Base-by-base conservation (phyloP, 805 yeast genomes). In the Candida pseudoglaebosa region DNA sequence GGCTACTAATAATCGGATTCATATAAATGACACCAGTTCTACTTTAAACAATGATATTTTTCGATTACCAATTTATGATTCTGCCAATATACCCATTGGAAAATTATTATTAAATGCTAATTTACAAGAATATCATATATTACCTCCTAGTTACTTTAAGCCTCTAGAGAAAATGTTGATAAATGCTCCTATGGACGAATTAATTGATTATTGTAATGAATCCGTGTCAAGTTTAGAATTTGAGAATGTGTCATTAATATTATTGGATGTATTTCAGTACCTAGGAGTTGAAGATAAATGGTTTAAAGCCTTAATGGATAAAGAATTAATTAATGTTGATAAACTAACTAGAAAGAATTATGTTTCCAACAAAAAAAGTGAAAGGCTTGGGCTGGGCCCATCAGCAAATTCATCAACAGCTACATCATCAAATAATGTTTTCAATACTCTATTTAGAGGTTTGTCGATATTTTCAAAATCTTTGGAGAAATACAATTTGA, bases 381-480 rank as follows among this genome's bases (percentile, higher is more conserved):
- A 33, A 7, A 12, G 17, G 7, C 28, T 17, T 19, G 13, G 28
- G 5, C 8, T 21, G 15, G 18, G 16, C 12, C 28, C 21, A 22
- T 10, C 28, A 13, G 28, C 28, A 13, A 12, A 28, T 19, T 12
- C 15, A 4, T 4, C 37, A 13, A 29, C 26, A 9, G 26, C 41
- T 29, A 32, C 53, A 5, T 48, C 61, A 0, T 47, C 53, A 17
- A 62, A 58, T 40, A 63, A 63, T 45, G 69, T 62, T 2, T 63
- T 63, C 49, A 63, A 63, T 43, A 63, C 69, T 0, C 48, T 63
- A 12, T 91, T 91, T 53, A 71, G 99, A 48, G 96, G 96, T 0
- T 84, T 87, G 40, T 80, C 95, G 1, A 70, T 91, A 4, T 69
- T 93, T 43, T 82, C 96, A 0, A 86, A 86, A 54, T 73, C 95